These are phyloP conservation scores for Lignosus rhinocerotis DNA, from an alignment of 1,284 basidiomycete genomes.

Conservation along the genomic window DNA sequence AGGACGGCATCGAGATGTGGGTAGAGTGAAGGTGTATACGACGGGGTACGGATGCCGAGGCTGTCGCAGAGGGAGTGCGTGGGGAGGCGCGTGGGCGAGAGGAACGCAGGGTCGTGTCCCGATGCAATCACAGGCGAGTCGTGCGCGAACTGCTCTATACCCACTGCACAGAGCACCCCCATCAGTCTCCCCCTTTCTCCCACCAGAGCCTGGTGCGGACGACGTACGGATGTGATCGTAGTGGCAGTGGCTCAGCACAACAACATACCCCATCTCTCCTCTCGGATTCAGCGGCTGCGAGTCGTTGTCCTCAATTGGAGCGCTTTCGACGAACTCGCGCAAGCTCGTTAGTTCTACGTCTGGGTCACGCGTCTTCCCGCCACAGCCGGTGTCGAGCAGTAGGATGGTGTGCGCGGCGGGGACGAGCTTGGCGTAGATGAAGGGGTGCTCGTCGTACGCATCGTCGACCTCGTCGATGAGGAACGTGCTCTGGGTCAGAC, in stretches of 20 bases:
- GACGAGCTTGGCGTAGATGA: slow-evolving; percentile 52
- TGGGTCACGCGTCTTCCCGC: slow-evolving; percentile 43
- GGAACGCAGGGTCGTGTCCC: slow-evolving; percentile 44
- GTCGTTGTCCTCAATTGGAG: slow-evolving; percentile 43
- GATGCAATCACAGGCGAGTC: slow-evolving; percentile 51
- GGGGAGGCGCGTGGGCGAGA: slow-evolving; percentile 39
- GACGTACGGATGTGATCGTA: slow-evolving; percentile 58
- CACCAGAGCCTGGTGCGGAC: not conserved
- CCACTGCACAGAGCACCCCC: slow-evolving; percentile 35
- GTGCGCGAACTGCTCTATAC: slow-evolving; percentile 47
- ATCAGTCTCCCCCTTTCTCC: not conserved
- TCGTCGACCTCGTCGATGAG: slow-evolving; percentile 54
- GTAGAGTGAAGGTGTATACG: slow-evolving; percentile 45
- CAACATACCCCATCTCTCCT: slow-evolving; percentile 44
- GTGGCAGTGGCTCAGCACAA: slow-evolving; percentile 55
- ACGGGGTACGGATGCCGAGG: slow-evolving; percentile 42
- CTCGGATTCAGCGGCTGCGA: slow-evolving; percentile 44
- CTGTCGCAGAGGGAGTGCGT: slow-evolving; percentile 47
- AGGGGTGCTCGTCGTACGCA: slow-evolving; percentile 50
- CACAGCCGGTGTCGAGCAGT: slow-evolving; percentile 56
- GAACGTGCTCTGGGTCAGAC: slow-evolving; percentile 49
- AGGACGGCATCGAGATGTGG: slow-evolving; percentile 33
- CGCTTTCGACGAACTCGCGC: slow-evolving; percentile 50
- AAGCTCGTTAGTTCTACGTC: slow-evolving; percentile 44
- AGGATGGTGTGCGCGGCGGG: slow-evolving; percentile 42